Conservation (phyloP, 768 basidiomycete species). For the Hirschioporus abietinus region DNA sequence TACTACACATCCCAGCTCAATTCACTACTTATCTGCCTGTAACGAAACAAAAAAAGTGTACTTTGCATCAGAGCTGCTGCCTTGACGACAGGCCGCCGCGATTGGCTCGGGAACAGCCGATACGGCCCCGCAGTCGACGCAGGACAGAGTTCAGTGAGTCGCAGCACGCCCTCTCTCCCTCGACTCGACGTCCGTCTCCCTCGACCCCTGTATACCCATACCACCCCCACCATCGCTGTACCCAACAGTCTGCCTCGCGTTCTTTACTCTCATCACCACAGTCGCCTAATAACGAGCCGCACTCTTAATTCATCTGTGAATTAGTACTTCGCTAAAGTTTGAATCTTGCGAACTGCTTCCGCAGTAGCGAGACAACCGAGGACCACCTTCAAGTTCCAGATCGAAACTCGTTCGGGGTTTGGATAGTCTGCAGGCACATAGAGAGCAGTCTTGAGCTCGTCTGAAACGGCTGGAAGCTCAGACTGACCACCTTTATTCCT, state of each 20-base stretch:
- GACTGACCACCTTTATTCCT: neutral
- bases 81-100: neutral
- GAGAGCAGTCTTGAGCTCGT: neutral
- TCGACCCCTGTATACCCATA: neutral
- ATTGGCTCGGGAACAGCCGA: neutral
- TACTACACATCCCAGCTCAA: neutral
- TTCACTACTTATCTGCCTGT: neutral
- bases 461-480: neutral
- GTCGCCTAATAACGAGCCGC: neutral
- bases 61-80: neutral
- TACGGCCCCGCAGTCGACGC: neutral
- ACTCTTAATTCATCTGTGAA: neutral
- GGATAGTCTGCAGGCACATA: neutral
- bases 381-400: neutral
- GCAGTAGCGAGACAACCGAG: neutral
- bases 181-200: neutral
- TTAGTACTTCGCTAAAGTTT: neutral
- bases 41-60: neutral
- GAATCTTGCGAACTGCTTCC: neutral
- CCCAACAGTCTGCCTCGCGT: neutral
- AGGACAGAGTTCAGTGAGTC: neutral
- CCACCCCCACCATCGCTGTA: neutral
- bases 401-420: neutral
- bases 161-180: neutral
- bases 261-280: neutral